Conservation (phyloP, 2,329 filamentous ascomycete genomes). For the Colletotrichum eremochloae region DNA sequence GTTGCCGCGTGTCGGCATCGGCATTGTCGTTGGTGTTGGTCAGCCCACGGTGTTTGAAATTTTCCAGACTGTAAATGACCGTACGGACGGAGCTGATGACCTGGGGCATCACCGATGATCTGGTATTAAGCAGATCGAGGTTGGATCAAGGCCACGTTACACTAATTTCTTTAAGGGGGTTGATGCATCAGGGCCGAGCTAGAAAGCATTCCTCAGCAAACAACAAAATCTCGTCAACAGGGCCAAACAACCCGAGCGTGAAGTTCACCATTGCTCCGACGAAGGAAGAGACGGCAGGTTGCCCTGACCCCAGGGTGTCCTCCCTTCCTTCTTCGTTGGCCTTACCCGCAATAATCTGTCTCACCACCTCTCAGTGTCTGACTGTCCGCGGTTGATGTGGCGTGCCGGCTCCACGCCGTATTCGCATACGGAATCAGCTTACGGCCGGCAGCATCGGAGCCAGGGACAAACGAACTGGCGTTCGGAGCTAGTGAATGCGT, state of each 20-base stretch:
- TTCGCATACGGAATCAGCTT: conserved; percentile 32
- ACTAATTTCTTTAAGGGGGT: not conserved
- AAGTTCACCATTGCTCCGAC: not conserved
- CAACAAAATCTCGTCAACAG: not conserved
- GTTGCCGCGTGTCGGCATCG: not conserved
- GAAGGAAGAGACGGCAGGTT: not conserved
- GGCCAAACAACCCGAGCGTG: not conserved
- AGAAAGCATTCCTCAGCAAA: conserved; percentile 1
- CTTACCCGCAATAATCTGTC: conserved; percentile 19
- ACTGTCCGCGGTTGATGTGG: conserved; percentile 21
- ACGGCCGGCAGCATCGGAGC: conserved; percentile 38
- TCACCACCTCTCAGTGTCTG: conserved; percentile 10
- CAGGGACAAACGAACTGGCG: conserved; percentile 25
- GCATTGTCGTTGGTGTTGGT: not conserved
- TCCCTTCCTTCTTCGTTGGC: conserved; percentile 13
- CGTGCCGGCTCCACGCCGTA: conserved; percentile 33
- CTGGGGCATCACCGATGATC: conserved; percentile 10
- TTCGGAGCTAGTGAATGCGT: conserved; percentile 30
- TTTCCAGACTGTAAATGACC: not conserved
- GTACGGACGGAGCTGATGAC: not conserved
- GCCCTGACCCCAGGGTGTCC: not conserved
- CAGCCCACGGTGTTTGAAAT: not conserved
- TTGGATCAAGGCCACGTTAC: conserved; percentile 4
- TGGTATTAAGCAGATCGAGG: not conserved
- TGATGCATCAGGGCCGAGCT: conserved; percentile 5